Evolutionary conservation across 83 land plant species (phyloP), one percentile per base, ranked within the genome.

Genomic region (Picea mariana): DNA sequence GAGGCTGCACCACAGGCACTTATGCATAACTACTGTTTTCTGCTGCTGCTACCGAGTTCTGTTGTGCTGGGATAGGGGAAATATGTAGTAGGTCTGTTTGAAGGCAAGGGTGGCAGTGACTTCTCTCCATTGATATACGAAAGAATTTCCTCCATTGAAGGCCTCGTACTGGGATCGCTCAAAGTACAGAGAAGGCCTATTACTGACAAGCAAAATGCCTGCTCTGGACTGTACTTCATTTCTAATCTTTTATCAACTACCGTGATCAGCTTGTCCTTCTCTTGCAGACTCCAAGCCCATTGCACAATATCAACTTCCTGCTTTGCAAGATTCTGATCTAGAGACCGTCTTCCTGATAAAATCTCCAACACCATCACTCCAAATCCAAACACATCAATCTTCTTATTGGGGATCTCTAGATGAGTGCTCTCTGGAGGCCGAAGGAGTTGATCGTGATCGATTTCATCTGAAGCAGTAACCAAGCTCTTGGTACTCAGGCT

Each of bases 171-270:
- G 63, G 59, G 75, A 59, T 84, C 85, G 62, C 71, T 72, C 21
- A 84, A 26, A 5, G 85, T 84, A 67, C 85, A 84, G 24, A 84
- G 63, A 75, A 84, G 68, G 77, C 82, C 85, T 55, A 84, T 73
- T 17, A 79, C 77, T 58, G 80, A 24, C 44, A 80, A 64, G 78
- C 82, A 76, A 60, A 84, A 40, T 18, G 79, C 85, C 55, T 84
- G 85, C 15, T 84, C 82, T 55, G 65, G 67, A 60, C 47, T 84
- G 49, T 71, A 58, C n/a, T 62, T 31, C 2, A 77, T 47, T 1
- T 81, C 85, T 58, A 84, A 61, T 40, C 78, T 80, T 55, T 58
- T 55, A 18, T 84, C 85, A 52, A 84, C 85, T 76, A 72, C 13
- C 18, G 60, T 66, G 8, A 71, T 77, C 67, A 63, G 73, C 78